A percentile compares a stretch with the other conserved stretches of the same genome.
These are phyloP conservation scores for Myxozyma vanderwaltii DNA, from an alignment of 805 yeast genomes.

Conservation along the genomic window DNA sequence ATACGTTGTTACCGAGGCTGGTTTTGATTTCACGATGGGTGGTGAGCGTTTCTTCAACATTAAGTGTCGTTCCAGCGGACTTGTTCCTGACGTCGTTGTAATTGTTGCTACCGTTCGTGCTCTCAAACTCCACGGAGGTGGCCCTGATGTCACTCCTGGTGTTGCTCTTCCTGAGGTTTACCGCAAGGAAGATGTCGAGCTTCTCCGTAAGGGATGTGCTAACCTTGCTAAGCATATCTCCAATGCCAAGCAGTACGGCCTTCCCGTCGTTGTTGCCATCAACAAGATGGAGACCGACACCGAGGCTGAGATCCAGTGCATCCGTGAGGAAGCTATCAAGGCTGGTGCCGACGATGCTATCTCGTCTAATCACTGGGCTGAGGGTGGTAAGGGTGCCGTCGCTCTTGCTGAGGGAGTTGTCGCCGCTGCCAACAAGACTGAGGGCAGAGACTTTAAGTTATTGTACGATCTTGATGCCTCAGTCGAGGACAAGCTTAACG, in stretches of 20 bases:
- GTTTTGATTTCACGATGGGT: conserved; percentile 99
- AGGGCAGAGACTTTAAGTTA: conserved; percentile 56
- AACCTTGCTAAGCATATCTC: conserved; percentile 88
- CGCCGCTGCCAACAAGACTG: conserved; percentile 53
- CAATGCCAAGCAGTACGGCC: conserved; percentile 80
- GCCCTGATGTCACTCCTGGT: conserved; percentile 95
- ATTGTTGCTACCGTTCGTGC: conserved; percentile 96
- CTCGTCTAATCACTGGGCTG: conserved; percentile 90
- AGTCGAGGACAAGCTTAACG: conserved; percentile 76
- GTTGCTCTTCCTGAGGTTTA: conserved; percentile 81
- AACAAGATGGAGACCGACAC: conserved; percentile 85
- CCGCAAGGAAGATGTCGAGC: conserved; percentile 75
- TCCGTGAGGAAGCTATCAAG: conserved; percentile 73
- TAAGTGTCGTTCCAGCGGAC: conserved; percentile 90
- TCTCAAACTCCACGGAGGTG: conserved; percentile 96
- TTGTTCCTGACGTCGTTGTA: conserved; percentile 85
- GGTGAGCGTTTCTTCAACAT: conserved; percentile 96
- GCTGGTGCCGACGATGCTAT: conserved; percentile 97
- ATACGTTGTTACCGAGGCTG: conserved; percentile 95
- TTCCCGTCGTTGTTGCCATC: conserved; percentile 93
- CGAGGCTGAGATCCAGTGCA: conserved; percentile 73
- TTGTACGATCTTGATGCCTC: conserved; percentile 68
- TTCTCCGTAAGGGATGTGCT: conserved; percentile 76
- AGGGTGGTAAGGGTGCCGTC: conserved; percentile 91
- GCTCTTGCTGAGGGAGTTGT: conserved; percentile 82